These are phyloP conservation scores for Debaryomyces coudertii DNA, from an alignment of 1,139 yeast genomes.

Conservation along the genomic window DNA sequence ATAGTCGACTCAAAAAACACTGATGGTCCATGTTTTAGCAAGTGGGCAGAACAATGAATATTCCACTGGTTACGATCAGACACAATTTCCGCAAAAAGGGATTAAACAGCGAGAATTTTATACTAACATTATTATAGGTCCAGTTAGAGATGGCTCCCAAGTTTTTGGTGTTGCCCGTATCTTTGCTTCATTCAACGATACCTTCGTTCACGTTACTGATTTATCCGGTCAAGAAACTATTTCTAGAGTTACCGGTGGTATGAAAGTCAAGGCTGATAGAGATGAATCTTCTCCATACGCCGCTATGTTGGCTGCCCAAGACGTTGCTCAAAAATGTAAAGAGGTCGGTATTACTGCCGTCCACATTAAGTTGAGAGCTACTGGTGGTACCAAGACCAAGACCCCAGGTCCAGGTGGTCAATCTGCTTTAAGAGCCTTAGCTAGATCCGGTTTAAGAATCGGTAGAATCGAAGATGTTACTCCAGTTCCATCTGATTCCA, in stretches of 20 bases:
- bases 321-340: constrained; percentile 98
- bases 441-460: constrained; percentile 99
- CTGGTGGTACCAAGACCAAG: constrained; percentile 99
- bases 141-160: constrained; percentile 92
- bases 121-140: constrained; percentile 48
- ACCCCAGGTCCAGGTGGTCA: constrained; percentile 99
- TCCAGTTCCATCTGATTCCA: constrained; percentile 99
- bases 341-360: constrained; percentile 99
- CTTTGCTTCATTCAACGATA: constrained; percentile 99
- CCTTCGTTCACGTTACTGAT: constrained; percentile 99
- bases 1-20: no score
- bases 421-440: constrained; percentile 99
- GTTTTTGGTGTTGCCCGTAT: constrained; percentile 99
- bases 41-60: background rate
- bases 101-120: background rate
- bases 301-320: constrained; percentile 99
- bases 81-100: background rate
- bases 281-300: constrained; percentile 99
- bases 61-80: background rate
- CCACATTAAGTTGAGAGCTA: constrained; percentile 99
- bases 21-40: no score
- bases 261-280: constrained; percentile 99
- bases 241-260: constrained; percentile 99
- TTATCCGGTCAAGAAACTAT: constrained; percentile 99
- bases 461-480: constrained; percentile 99